Evolutionary conservation across 2,329 filamentous ascomycete species (phyloP).

Genomic region (Aspergillus spinulosporus): DNA sequence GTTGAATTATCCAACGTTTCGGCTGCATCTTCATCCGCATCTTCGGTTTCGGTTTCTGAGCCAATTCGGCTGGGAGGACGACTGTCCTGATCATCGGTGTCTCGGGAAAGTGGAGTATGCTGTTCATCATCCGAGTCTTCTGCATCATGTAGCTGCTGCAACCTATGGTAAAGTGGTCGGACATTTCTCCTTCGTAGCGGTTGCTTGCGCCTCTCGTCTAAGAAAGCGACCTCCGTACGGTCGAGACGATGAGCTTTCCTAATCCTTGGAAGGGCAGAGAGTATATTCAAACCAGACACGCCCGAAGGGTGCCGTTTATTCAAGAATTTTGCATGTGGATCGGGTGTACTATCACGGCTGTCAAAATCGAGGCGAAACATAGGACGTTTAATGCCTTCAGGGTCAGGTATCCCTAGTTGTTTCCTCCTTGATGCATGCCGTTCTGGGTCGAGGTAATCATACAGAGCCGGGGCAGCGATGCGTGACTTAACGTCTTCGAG

Average conservation of each 20-base stretch:
- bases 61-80: slow-evolving; percentile 72
- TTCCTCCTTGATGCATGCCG: slow-evolving; percentile 78
- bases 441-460: slow-evolving; percentile 77
- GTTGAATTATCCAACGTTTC: slow-evolving; percentile 24
- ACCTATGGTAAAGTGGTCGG: slow-evolving; percentile 77
- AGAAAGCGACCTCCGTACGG: slow-evolving; percentile 62
- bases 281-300: slow-evolving; percentile 55
- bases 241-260: slow-evolving; percentile 64
- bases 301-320: slow-evolving; percentile 42
- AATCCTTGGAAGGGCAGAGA: slow-evolving; percentile 68
- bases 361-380: slow-evolving; percentile 59
- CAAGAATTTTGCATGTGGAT: slow-evolving; percentile 45
- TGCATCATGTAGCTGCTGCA: slow-evolving; percentile 72
- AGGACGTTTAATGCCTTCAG: slow-evolving; percentile 60
- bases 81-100: slow-evolving; percentile 84
- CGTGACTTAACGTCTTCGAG: slow-evolving; percentile 86
- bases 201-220: slow-evolving; percentile 65
- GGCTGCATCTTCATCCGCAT: slow-evolving; percentile 41
- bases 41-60: slow-evolving; percentile 53
- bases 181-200: slow-evolving; percentile 62
- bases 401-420: slow-evolving; percentile 73
- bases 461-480: slow-evolving; percentile 77
- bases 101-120: slow-evolving; percentile 64
- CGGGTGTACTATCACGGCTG: slow-evolving; percentile 65
- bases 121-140: slow-evolving; percentile 87